Evolutionary conservation across 2,329 filamentous ascomycete species (phyloP), one percentile per base, ranked within the genome.

Genomic region (Rutstroemia sp.): DNA sequence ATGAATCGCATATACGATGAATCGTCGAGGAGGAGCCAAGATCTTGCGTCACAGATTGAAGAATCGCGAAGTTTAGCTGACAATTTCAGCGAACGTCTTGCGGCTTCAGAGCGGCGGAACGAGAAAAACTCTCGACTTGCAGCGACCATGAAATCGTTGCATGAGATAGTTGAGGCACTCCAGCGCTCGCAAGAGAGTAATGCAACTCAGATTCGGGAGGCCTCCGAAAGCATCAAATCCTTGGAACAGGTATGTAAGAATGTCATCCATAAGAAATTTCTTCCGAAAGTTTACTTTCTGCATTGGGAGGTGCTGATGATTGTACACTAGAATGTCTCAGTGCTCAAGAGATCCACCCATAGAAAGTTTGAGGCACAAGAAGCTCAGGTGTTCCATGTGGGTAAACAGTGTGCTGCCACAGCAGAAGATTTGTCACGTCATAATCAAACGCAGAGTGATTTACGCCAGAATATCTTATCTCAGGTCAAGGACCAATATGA

Each of bases 341-440:
- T 12, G 18, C 8, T 19, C 19, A 46, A n/a, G 7, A 23, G 5
- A 46, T 46, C 42, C 4, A 42, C 47, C n/a, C 21, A 54, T 21
- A 48, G n/a, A n/a, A 34, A 44, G 16, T 49, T 50, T 9, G 18
- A 14, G 18, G 23, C 27, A 38, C 52, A 50, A 23, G 38, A 21
- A 16, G 41, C 16, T 50, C 46, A n/a, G 18, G 21, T 55, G 1
- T 30, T 30, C 3, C 12, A 9, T 14, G 42, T 54, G 4, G n/a
- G 42, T n/a, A 16, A 21, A 19, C 30, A 21, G 5, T 16, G 49
- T 49, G 52, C 27, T 14, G 23, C 21, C 5, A 41, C 23, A 19
- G 34, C 45, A 49, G 42, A 30, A n/a, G 34, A 49, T 16, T 34
- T 54, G 10, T 49, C 52, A 49, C 42, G 52, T 21, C 51, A 53